Conservation (phyloP, 129 eudicot species). For the Lactuca sativa region DNA sequence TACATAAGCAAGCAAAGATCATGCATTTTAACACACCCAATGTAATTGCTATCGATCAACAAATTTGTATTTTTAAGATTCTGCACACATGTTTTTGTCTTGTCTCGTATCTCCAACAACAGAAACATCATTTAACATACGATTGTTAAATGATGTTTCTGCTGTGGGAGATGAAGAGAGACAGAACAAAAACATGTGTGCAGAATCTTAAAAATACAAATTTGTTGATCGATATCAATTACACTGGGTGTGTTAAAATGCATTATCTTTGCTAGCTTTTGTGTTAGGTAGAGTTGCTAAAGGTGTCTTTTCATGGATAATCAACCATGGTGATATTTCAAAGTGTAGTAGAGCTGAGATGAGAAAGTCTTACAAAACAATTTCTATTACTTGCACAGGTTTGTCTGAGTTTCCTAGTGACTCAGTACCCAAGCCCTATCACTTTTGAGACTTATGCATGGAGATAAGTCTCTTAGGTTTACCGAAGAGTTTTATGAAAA, state of each 20-base stretch:
- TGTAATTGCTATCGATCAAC: background rate
- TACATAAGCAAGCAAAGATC: constrained; percentile 14
- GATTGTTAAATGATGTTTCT: background rate
- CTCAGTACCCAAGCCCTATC: too few species aligned
- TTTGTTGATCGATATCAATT: background rate
- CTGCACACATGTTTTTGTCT: background rate
- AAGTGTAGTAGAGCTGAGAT: background rate
- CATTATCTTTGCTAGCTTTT: constrained; percentile 10
- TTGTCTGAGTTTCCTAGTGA: background rate
- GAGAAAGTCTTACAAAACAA: background rate
- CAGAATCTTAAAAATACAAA: background rate
- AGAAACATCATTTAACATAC: too few species aligned
- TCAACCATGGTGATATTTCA: background rate
- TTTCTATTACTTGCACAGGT: background rate
- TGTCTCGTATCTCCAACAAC: background rate
- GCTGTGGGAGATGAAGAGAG: background rate
- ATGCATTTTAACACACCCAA: constrained; percentile 1
- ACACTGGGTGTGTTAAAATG: background rate
- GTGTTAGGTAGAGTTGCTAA: background rate
- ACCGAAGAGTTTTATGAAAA: background rate
- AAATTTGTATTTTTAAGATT: constrained; percentile 2
- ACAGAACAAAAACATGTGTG: background rate
- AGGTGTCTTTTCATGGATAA: background rate
- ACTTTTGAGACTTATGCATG: background rate
- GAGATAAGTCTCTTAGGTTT: background rate